These are phyloP conservation scores for Cyberlindnera sargentensis DNA, from an alignment of 805 yeast species.

Conservation along the genomic window DNA sequence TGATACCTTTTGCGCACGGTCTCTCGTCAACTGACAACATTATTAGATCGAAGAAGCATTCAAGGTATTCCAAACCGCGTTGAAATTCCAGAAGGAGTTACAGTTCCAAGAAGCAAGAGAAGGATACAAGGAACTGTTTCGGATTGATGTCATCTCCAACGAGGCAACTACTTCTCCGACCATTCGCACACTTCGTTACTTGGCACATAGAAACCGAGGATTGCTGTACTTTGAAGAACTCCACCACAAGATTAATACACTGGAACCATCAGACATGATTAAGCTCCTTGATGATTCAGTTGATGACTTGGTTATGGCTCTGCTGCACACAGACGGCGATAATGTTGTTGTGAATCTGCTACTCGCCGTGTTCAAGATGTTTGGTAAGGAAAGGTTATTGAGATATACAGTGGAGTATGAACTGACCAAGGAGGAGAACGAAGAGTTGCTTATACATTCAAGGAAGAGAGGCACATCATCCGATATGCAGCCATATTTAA, in stretches of 20 bases:
- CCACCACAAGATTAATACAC: slow-evolving; percentile 10
- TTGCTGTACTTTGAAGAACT: slow-evolving; percentile 47
- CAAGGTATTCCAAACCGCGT: slow-evolving; percentile 64
- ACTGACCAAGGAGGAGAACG: slow-evolving; percentile 38
- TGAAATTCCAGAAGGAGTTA: slow-evolving; percentile 48
- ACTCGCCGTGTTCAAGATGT: slow-evolving; percentile 42
- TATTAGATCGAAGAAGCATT: slow-evolving; percentile 62
- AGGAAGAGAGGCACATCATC: slow-evolving; percentile 18
- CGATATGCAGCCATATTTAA: slow-evolving; percentile 6
- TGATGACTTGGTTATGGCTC: slow-evolving; percentile 59
- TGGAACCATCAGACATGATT: slow-evolving; percentile 5
- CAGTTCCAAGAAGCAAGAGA: slow-evolving; percentile 42
- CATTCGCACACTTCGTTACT: slow-evolving; percentile 63
- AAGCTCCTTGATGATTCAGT: slow-evolving; percentile 27
- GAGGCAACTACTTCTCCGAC: slow-evolving; percentile 49
- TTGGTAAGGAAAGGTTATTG: slow-evolving; percentile 42
- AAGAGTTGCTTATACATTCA: slow-evolving; percentile 25
- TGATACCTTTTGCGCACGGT: background rate
- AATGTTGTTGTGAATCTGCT: slow-evolving; percentile 43
- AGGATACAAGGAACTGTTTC: slow-evolving; percentile 56
- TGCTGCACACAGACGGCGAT: slow-evolving; percentile 65
- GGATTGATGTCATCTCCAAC: slow-evolving; percentile 55
- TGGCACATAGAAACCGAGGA: slow-evolving; percentile 79
- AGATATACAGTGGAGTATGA: slow-evolving; percentile 56
- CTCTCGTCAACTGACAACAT: slow-evolving; percentile 3